Evolutionary conservation across 2,329 filamentous ascomycete genomes (phyloP), one percentile per base, ranked within the genome.

Genomic region (Botrytis cinerea): DNA sequence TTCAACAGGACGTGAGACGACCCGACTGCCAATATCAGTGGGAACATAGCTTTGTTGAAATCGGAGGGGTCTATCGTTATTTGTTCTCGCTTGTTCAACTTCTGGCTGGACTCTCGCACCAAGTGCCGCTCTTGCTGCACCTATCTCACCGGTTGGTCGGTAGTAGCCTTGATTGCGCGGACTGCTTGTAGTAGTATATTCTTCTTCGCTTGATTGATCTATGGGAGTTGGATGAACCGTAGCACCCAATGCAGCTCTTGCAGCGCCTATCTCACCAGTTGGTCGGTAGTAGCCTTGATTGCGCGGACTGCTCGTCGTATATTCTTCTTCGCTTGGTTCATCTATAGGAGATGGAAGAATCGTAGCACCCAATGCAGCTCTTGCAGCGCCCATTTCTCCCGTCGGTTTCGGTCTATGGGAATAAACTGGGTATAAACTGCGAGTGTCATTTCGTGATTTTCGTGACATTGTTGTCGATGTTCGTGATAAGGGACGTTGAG

Each of bases 311-410:
- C n/a, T n/a, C n/a, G n/a, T n/a, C n/a, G n/a, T n/a, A n/a, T n/a
- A n/a, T n/a, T n/a, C n/a, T n/a, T n/a, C n/a, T n/a, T n/a, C 25
- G 8, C 43, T 22, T 40, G 16, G 18, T 48, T 2, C 20, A 16
- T 12, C 28, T 9, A 4, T 35, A 7, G 43, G 62, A 57, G n/a
- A 6, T 12, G 62, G 43, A 66, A 3, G 0, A 18, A 66, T 48
- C 6, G 62, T 68, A 32, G 66, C 66, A 32, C 66, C 66, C 14
- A 68, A 68, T 7, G 64, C 64, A 2, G 61, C 61, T 63, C 38
- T 63, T 40, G 38, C 61, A 40, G 48, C 48, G 9, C 66, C 66
- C 66, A 68, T 68, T n/a, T 43, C 48, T 3, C 66, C 66, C 6
- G 66, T 68, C 10, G 66, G 66, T 32, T 51, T 68, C 10, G 64